Evolutionary conservation across 805 yeast species (phyloP), one percentile per base, ranked within the genome.

Genomic region (Wickerhamiella dianesei): DNA sequence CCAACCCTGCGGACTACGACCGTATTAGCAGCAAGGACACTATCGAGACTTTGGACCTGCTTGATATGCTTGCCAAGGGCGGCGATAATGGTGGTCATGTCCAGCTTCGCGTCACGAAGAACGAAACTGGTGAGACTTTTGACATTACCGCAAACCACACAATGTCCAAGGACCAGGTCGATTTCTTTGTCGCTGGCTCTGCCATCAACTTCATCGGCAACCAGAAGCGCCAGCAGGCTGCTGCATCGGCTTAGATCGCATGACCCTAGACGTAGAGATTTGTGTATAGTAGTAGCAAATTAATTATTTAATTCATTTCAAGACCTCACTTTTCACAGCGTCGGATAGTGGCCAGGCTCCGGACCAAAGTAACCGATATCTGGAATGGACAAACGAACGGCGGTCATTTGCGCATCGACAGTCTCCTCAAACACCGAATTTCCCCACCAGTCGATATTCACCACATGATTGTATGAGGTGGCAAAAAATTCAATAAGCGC

Each of bases 111-210:
- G 82, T 92, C 12, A 80, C 84, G 35, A 85, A 84, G 65, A 60
- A 60, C 13, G 39, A n/a, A 8, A 73, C 76, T 51, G 96, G 96
- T 12, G 75, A 79, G 46, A 59, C 72, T 25, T 80, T 80, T 54
- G 77, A 73, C 47, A 78, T 92, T 53, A 72, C 75, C 55, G 76
- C 92, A 58, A 87, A 80, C 66, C 98, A 92, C 67, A 89, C 97
- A 43, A 88, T 92, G 97, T 87, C 96, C 18, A 77, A 77, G 63
- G 98, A 92, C 66, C 98, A 92, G 72, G 72, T 92, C 46, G 94
- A 83, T 53, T 92, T 89, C 69, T 92, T 92, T 77, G 87, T 80
- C 65, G 96, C 96, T 36, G 98, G 98, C 46, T 83, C 95, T 47
- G 98, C 98, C 29, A 87, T 92, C 61, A 92, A 92, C 67, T 77